Base-by-base conservation (phyloP, 352 stramenopile species). In the Phytophthora pseudosyringae region DNA sequence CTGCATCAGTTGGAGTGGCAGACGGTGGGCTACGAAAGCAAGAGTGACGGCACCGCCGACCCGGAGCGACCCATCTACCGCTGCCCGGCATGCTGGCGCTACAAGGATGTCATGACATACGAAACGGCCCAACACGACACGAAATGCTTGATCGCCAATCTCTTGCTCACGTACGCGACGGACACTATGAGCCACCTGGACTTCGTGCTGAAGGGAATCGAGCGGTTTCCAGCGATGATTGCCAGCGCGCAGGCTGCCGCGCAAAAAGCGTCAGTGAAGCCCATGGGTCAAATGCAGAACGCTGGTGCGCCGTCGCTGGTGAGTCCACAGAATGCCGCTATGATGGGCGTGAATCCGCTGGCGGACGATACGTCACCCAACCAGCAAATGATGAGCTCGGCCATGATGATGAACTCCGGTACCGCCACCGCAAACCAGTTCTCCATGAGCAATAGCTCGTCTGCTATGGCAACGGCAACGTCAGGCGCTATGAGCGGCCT, bases 51-150 rank as follows among this genome's bases (percentile, higher is more conserved):
- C 12, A 83, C 73, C 8, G 76, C 83, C 1, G 84, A 95, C 41
- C 76, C 78, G 0, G 84, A 95, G 35, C 78, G 84, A 29, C 81
- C 84, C 9, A 93, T 95, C 47, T 95, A 93, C 40, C 86, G 86
- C 0, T 95, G 86, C 52, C 86, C 86, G 1, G 83, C 86, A 0
- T 95, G 86, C 64, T 93, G 84, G 84, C 73, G 84, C 40, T 93
- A 93, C 76, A 93, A 95, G 58, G 83, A 92, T 49, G 75, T 87
- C 44, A 91, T 95, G 81, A 93, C 86, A 11, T 93, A 90, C 51
- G 84, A 95, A 18, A 89, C 81, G 16, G 83, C 86, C 6, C 83
- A 93, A 36, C 86, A 95, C 65, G 86, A 95, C 51, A 85, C 78
- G 21, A 93, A 93, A 73, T 95, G 86, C 36, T 43, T 93, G 46